phyloP scores from a whole-genome alignment of 176 grass and related monocot species.

The Cenchrus purpureus region DNA sequence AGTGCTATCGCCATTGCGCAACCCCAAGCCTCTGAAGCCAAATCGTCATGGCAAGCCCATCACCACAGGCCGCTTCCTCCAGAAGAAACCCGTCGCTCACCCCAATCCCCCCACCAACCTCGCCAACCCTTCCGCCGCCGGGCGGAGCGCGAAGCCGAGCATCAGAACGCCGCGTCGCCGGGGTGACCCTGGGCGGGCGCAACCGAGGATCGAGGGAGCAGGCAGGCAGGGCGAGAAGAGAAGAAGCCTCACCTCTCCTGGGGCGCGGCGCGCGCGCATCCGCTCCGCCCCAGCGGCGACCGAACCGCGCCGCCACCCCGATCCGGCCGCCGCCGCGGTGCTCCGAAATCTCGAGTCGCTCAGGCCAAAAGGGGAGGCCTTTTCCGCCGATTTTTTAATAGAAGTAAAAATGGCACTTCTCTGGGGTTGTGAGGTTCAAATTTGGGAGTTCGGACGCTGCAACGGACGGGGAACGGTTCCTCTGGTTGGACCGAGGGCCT shows the following conservation, averaged over 20 bases:
- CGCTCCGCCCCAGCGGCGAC: slow-evolving; percentile 29
- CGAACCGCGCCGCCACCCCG: slow-evolving; percentile 35
- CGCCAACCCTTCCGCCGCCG: background rate
- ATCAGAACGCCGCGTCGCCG: background rate
- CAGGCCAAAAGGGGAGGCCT: slow-evolving; percentile 11
- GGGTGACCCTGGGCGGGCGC: background rate
- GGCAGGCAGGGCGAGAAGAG: background rate
- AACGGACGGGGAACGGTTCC: background rate
- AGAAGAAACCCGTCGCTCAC: background rate
- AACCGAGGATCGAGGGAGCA: background rate
- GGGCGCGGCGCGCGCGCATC: background rate
- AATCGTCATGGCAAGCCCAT: background rate
- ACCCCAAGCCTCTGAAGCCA: background rate
- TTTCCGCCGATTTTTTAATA: slow-evolving; percentile 3
- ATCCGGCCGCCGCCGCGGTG: slow-evolving; percentile 36
- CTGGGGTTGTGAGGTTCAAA: slow-evolving; percentile 21
- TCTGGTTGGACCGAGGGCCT: no score
- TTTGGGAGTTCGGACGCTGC: slow-evolving; percentile 34
- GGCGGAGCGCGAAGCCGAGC: background rate
- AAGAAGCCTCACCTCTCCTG: slow-evolving; percentile 28
- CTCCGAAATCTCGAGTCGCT: slow-evolving; percentile 36
- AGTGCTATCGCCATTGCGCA: background rate
- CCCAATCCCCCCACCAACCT: background rate
- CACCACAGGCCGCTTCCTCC: background rate
- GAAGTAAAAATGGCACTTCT: background rate